Evolutionary conservation across 257 asterid species (phyloP).

Genomic region (Solanum chiquidenum): DNA sequence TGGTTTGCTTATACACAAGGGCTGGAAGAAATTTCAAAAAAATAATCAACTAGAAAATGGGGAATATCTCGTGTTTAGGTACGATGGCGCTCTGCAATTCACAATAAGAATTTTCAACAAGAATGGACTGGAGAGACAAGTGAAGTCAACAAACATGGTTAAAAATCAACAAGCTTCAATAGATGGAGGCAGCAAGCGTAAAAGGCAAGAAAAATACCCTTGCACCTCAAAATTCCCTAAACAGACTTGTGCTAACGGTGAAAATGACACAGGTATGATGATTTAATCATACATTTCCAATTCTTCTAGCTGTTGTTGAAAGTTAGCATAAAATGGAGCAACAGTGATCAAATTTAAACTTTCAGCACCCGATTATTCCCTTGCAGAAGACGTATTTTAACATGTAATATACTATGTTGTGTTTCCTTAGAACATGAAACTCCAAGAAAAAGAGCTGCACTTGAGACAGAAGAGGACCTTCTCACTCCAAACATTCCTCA

Average conservation of each 20-base stretch:
- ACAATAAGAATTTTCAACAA: not conserved
- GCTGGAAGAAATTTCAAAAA: not conserved
- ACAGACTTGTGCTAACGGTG: not conserved
- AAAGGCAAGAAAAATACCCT: not conserved
- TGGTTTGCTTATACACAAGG: not conserved
- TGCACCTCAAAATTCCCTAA: not conserved
- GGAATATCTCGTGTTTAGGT: not conserved
- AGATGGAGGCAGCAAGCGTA: not conserved
- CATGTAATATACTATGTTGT: not conserved
- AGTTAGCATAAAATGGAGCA: not conserved
- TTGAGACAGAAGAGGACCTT: not conserved
- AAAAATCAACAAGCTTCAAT: not conserved
- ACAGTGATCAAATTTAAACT: not conserved
- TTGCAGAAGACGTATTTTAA: not conserved
- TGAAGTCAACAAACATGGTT: not conserved
- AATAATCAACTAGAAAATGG: not conserved
- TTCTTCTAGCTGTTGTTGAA: not conserved
- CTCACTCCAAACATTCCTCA: not conserved
- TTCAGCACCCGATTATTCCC: not conserved
- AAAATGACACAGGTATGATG: not conserved
- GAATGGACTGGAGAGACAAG: not conserved
- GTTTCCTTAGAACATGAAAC: not conserved
- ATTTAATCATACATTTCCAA: not conserved
- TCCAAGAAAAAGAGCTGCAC: not conserved
- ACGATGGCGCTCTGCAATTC: not conserved